Percentiles rank a stretch among this genome's conserved stretches.
These are phyloP conservation scores for Leishmania gerbilli DNA, from an alignment of 208 protist genomes.

Conservation along the genomic window DNA sequence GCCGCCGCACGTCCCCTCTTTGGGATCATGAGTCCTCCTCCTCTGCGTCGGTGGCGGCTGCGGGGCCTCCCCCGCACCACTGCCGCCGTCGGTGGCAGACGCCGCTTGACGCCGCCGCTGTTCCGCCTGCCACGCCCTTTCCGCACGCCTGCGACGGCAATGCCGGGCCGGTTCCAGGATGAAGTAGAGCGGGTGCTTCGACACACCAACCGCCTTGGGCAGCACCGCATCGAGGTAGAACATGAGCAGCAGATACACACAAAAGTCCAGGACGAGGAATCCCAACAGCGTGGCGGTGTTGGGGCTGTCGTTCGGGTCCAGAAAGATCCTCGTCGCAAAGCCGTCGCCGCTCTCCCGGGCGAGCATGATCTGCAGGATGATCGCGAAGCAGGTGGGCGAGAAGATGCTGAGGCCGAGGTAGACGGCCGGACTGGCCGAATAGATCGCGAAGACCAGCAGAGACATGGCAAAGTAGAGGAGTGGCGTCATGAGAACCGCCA, in stretches of 20 bases:
- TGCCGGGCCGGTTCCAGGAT: constrained; percentile 35
- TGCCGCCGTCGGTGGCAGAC: neutral
- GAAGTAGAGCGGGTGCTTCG: constrained; percentile 58
- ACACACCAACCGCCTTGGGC: constrained; percentile 50
- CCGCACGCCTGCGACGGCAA: constrained; percentile 18
- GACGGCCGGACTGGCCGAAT: neutral
- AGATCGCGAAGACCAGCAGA: constrained; percentile 17
- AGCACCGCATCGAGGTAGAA: constrained; percentile 80
- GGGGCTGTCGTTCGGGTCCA: neutral
- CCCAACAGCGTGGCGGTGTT: constrained; percentile 16
- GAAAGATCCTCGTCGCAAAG: neutral
- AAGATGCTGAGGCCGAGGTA: constrained; percentile 31
- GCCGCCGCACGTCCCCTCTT: neutral
- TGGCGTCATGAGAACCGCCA: constrained; percentile 60
- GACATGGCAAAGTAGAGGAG: constrained; percentile 66
- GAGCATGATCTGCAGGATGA: constrained; percentile 30
- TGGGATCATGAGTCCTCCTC: neutral
- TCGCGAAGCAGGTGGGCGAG: constrained; percentile 44
- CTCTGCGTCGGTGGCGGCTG: neutral
- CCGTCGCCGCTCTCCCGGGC: constrained; percentile 28
- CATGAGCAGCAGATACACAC: constrained; percentile 59
- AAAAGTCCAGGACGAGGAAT: constrained; percentile 37
- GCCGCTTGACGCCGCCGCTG: neutral
- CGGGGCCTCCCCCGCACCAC: neutral
- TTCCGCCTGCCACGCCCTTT: neutral